Evolutionary conservation across 306 rosid species (phyloP).

Genomic region (Casuarina cunninghamiana): DNA sequence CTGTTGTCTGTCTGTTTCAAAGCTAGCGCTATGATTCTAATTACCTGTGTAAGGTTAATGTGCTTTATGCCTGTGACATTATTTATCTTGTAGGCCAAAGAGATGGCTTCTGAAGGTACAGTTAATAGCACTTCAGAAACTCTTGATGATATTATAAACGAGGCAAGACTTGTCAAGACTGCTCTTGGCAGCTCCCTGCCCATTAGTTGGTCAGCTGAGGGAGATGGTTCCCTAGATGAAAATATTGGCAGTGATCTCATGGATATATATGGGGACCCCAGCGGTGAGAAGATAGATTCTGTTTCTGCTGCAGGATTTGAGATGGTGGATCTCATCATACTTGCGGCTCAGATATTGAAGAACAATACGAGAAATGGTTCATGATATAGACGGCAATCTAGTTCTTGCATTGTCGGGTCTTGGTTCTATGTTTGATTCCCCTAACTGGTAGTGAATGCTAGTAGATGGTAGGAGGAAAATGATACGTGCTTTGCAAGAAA

Average conservation of each 20-base stretch:
- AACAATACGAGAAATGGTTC: slow-evolving; percentile 34
- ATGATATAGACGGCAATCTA: slow-evolving; percentile 5
- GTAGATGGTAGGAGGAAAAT: neutral
- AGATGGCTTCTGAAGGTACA: slow-evolving; percentile 43
- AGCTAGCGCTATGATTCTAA: slow-evolving; percentile 13
- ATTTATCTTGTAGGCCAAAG: slow-evolving; percentile 58
- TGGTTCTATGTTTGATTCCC: neutral
- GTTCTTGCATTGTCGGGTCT: neutral
- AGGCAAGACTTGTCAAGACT: slow-evolving; percentile 81
- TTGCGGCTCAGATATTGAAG: slow-evolving; percentile 69
- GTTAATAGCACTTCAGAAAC: slow-evolving; percentile 39
- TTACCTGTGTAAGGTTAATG: slow-evolving; percentile 3
- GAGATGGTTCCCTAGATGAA: slow-evolving; percentile 41
- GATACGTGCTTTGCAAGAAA: neutral
- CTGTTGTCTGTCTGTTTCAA: slow-evolving; percentile 18
- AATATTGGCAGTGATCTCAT: slow-evolving; percentile 29
- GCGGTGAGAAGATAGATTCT: slow-evolving; percentile 60
- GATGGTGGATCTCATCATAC: slow-evolving; percentile 91
- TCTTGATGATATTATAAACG: slow-evolving; percentile 52
- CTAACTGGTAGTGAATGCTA: neutral
- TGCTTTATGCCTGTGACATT: slow-evolving; percentile 18
- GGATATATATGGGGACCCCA: slow-evolving; percentile 34
- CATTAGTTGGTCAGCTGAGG: slow-evolving; percentile 77
- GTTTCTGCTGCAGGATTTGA: slow-evolving; percentile 88
- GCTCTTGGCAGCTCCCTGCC: slow-evolving; percentile 96